Conservation (phyloP, 2,329 filamentous ascomycete genomes). For the Colletotrichum orchidophilum region DNA sequence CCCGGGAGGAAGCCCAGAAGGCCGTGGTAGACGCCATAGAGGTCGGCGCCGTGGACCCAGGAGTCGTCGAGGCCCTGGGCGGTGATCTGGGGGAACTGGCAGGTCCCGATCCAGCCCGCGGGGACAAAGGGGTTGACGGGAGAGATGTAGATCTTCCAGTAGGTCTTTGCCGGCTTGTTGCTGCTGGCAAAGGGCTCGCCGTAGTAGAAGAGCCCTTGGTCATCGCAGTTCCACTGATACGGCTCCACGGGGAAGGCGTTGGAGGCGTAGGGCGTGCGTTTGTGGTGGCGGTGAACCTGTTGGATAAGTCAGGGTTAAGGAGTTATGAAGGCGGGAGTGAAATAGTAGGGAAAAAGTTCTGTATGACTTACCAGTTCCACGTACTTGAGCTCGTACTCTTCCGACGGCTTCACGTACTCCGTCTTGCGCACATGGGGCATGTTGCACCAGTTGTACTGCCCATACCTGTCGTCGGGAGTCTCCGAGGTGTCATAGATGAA, state of each 20-base stretch:
- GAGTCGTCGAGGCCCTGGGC: conserved; percentile 76
- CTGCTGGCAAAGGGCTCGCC: conserved; percentile 65
- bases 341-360: background rate
- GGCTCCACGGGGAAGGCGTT: conserved; percentile 81
- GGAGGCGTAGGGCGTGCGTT: conserved; percentile 80
- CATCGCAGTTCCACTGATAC: conserved; percentile 77
- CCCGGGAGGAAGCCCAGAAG: conserved; percentile 73
- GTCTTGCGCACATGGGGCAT: conserved; percentile 81
- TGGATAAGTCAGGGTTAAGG: background rate
- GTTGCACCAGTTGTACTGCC: conserved; percentile 83
- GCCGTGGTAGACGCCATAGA: conserved; percentile 79
- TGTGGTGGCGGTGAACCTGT: conserved; percentile 84
- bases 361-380: conserved; percentile 73
- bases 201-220: conserved; percentile 76
- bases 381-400: conserved; percentile 74
- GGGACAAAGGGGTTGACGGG: conserved; percentile 73
- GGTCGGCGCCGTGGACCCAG: conserved; percentile 78
- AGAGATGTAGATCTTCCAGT: conserved; percentile 72
- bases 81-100: conserved; percentile 85
- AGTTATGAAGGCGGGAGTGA: background rate
- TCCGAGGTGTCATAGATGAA: conserved; percentile 77
- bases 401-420: conserved; percentile 67
- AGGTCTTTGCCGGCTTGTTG: conserved; percentile 59
- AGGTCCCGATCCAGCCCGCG: conserved; percentile 75
- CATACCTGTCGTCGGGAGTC: conserved; percentile 65